Evolutionary conservation across 768 basidiomycete genomes (phyloP), one percentile per base, ranked within the genome.

Genomic region (Agrocybe chaxingu): DNA sequence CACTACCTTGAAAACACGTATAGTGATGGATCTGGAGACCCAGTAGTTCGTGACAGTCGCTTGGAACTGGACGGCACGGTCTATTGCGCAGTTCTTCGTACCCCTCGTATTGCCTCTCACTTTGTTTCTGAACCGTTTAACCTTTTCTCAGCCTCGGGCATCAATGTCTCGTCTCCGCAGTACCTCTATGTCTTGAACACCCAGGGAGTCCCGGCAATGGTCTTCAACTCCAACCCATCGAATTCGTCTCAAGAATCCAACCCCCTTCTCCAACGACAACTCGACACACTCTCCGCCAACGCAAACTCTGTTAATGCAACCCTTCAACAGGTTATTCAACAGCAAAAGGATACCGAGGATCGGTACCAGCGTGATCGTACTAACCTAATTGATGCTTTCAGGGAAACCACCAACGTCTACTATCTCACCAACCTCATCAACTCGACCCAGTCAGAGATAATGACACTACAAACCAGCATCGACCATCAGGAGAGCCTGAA

Each of bases 11-110:
- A 16, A 16, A 16, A 16, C 16, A 16, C 16, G 16, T 16, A 16
- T 16, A 16, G 16, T 16, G 16, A 16, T 16, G 16, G 16, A 16
- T 16, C 16, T 16, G 16, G 16, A 16, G 16, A 16, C 16, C 16
- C 16, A 16, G 16, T 16, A 16, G 16, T 16, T 16, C 16, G 16
- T 16, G 19, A 38, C 38, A 48, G 47, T 30, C 38, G 47, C 7
- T 8, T 48, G 10, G 47, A 48, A 32, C 47, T 48, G 3, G 47
- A 48, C 12, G 47, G 47, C 11, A 36, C 38, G 7, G 47, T 48
- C 24, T 48, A 48, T 13, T 48, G 47, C 12, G 47, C 47, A 9
- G 33, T 48, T 16, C 16, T 16, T 16, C 16, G 16, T 16, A 16
- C 16, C 16, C 16, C 16, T 16, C 16, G 16, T 16, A 16, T 16